Evolutionary conservation across 2,329 filamentous ascomycete species (phyloP), one percentile per base, ranked within the genome.

Genomic region (Verticillium tricorpus): DNA sequence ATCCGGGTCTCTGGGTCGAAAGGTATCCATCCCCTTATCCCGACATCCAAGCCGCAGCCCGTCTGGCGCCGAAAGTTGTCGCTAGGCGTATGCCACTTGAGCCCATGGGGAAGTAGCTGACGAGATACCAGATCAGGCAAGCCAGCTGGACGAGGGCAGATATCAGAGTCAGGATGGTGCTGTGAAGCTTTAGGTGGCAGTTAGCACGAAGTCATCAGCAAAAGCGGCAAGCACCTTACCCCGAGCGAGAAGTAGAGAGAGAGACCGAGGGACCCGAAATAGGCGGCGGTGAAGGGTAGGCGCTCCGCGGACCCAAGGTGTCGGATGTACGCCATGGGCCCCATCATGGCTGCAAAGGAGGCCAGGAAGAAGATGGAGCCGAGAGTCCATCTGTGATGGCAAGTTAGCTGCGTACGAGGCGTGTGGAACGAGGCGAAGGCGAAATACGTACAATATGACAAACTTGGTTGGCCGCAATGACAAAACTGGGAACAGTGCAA

Each of bases 31-130:
- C 28, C 45, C 15, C 34, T 65, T 32, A 97, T 63, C 90, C 89
- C 57, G 85, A 89, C 86, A 97, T 89, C 95, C 94, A 98, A 60
- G 93, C 86, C 5, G 92, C 85, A 40, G 96, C 91, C 71, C 93
- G 86, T 72, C 89, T 89, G 22, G 90, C 91, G 25, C 94, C 95
- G 72, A 97, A 95, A 3, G 87, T 88, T 54, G 93, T 92, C 62
- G 93, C 93, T 67, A 97, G 86, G 63, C 94, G 89, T 67, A 99
- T 79, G 52, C 95, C 92, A 61, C 89, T 91, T 62, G 91, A 91
- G 50, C 95, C 95, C 93, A 98, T 97, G 31, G 95, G 95, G 71
- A 98, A 98, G 76, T 99, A 99, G 77, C 92, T 96, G 75, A 98
- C 88, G 56, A 97, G 83, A 78, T 98, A 98, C 94, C 94, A 98